Base-by-base conservation (phyloP, 192 early-diverging fungal genomes). In the Mortierella claussenii region DNA sequence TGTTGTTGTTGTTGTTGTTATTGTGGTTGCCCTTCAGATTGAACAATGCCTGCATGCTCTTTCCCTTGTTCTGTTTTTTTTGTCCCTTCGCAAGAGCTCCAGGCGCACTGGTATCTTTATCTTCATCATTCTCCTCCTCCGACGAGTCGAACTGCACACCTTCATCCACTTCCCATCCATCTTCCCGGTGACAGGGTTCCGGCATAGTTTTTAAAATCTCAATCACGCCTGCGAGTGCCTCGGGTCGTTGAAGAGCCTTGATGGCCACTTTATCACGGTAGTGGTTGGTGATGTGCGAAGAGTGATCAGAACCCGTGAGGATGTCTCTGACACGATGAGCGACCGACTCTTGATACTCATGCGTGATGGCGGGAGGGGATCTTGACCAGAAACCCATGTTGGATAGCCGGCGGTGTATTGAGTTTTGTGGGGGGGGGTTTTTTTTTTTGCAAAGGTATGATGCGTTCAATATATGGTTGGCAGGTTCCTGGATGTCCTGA, bases 201-300 rank as follows among this genome's bases (percentile, higher is more conserved):
- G 80, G 80, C 80, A 82, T 82, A 13, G 55, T 51, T 44, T 79
- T 82, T 30, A 82, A 48, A 23, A 82, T 66, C 45, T 63, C 67
- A 37, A 82, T 69, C 31, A 79, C 70, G 1, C 75, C 69, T 13
- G 61, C 55, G 4, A 78, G 57, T 1, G 75, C 61, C 26, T 64
- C 69, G 1, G 65, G 59, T 31, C 68, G 33, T 47, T 82, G 80
- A 32, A 82, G 47, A 3, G 80, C 80, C 36, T 79, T 82, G 36
- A 82, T 52, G n/a, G 68, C 80, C 18, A 30, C 45, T 26, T 82
- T 82, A 30, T 73, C 40, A 1, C 55, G 36, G 21, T 63, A 20
- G n/a, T n/a, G n/a, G n/a, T n/a, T n/a, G n/a, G n/a, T n/a, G 0
- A 1, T 27, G 26, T 67, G 73, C 7, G 64, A 42, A 0, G 57